Percentiles rank a stretch among this genome's conserved stretches.
Conservation (phyloP, 345 rosid genomes). For the Psidium guajava region DNA sequence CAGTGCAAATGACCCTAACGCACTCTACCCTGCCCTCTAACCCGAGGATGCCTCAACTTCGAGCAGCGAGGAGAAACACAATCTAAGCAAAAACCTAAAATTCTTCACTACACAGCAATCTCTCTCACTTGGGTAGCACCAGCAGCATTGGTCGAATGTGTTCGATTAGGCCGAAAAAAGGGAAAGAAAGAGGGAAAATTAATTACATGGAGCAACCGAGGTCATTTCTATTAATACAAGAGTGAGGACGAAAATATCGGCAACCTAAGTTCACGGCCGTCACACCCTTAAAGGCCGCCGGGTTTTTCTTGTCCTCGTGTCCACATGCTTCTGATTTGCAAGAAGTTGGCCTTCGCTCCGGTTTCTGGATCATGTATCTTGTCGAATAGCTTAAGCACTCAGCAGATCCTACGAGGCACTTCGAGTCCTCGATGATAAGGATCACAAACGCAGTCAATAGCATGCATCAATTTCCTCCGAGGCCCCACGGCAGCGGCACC, state of each 20-base stretch:
- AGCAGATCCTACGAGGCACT: neutral
- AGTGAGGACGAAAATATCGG: neutral
- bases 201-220: neutral
- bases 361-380: neutral
- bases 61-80: neutral
- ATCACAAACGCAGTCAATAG: slow-evolving; percentile 72
- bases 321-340: neutral
- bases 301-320: neutral
- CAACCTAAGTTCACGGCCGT: neutral
- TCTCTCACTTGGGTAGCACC: neutral
- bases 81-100: neutral
- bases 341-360: neutral
- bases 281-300: neutral
- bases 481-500: slow-evolving; percentile 91
- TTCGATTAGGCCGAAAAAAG: neutral
- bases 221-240: neutral
- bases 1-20: neutral
- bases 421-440: slow-evolving; percentile 28
- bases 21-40: neutral
- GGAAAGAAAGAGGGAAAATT: neutral
- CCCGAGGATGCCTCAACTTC: neutral
- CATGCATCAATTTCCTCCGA: slow-evolving; percentile 89
- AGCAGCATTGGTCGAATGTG: neutral
- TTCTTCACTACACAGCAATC: neutral
- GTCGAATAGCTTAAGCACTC: neutral